phyloP scores from a whole-genome alignment of 805 yeast species.

The Sungouiella thailandica region DNA sequence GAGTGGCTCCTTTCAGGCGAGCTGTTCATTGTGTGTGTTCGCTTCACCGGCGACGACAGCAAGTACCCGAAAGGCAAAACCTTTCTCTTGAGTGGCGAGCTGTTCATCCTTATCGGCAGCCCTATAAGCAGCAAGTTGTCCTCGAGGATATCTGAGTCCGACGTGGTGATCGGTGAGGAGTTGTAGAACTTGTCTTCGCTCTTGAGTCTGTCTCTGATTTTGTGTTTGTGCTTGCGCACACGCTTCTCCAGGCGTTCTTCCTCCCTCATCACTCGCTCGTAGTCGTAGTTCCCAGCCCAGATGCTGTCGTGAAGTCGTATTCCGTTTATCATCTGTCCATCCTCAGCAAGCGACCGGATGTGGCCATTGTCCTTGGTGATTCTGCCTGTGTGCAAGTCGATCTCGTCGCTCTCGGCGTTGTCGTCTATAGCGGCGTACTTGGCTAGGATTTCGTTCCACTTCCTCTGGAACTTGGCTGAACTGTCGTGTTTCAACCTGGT shows the following conservation, averaged over 20 bases:
- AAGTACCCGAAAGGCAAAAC: conserved; percentile 24
- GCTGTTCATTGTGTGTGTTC: neutral
- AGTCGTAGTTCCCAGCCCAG: conserved; percentile 35
- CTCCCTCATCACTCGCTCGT: conserved; percentile 17
- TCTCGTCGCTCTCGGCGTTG: conserved; percentile 53
- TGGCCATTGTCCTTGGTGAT: conserved; percentile 69
- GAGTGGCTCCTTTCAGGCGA: too few species aligned
- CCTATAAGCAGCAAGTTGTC: conserved; percentile 22
- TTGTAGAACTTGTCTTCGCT: conserved; percentile 12
- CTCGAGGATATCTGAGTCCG: conserved; percentile 7
- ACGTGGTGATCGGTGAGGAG: conserved; percentile 3
- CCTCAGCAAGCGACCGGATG: conserved; percentile 39
- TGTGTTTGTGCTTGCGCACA: conserved; percentile 15
- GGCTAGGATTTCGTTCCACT: conserved; percentile 50
- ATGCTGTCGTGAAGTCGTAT: conserved; percentile 19
- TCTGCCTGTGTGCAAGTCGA: conserved; percentile 62
- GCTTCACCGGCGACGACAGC: conserved; percentile 13
- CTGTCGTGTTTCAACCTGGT: conserved; percentile 18
- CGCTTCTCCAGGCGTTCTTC: conserved; percentile 5
- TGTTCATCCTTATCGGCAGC: conserved; percentile 19
- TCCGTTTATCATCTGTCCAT: conserved; percentile 5
- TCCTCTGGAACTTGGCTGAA: conserved; percentile 16
- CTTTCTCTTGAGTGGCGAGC: neutral
- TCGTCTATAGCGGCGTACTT: conserved; percentile 47
- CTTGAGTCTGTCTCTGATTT: conserved; percentile 8